Base-by-base conservation (phyloP, 2,329 filamentous ascomycete species). In the Chrysoporthe deuterocubensis region DNA sequence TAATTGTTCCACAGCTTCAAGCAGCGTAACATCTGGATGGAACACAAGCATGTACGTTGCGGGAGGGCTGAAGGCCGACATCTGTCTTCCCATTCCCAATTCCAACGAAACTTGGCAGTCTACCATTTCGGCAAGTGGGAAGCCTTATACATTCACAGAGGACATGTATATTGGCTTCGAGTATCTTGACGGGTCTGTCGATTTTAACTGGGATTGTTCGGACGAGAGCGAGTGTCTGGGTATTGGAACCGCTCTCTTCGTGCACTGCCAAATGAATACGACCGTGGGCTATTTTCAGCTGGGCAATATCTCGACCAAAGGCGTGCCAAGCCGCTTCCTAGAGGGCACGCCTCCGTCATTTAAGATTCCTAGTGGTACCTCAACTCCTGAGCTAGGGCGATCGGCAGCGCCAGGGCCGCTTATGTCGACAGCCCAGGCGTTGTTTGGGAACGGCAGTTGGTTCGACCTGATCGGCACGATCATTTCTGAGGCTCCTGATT, bases 401-500 rank as follows among this genome's bases (percentile, higher is more conserved):
- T n/a, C 26, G 26, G 16, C 16, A 8, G 16, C 61, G 3, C 16
- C 48, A 14, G 66, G 66, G 3, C 62, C 62, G 5, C 32, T 68
- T 5, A 68, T 65, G 62, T 44, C 57, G 18, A 64, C 62, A 34
- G 42, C 66, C 4, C 43, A 60, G 66, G 66, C 66, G 34, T 56
- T 68, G 48, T 68, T 68, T 32, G 66, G 66, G 1, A 52, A 65
- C 9, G 62, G 59, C 8, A 65, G 44, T 26, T 67, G 66, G 66
- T 18, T 64, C 34, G 43, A 59, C 37, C 9, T 46, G 18, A 14
- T 46, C 21, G 42, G 40, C 21, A 16, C n/a, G 14, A 21, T 46
- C 18, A 3, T 32, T 9, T 26, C 37, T 13, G 37, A n/a, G 21
- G 42, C 18, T 3, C 4, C 14, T 46, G 42, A 43, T 34, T 46